A percentile compares a stretch with the other conserved stretches of the same genome.
These are phyloP conservation scores for Ascocoryne sarcoides DNA, from an alignment of 2,329 filamentous ascomycete species.

Conservation along the genomic window DNA sequence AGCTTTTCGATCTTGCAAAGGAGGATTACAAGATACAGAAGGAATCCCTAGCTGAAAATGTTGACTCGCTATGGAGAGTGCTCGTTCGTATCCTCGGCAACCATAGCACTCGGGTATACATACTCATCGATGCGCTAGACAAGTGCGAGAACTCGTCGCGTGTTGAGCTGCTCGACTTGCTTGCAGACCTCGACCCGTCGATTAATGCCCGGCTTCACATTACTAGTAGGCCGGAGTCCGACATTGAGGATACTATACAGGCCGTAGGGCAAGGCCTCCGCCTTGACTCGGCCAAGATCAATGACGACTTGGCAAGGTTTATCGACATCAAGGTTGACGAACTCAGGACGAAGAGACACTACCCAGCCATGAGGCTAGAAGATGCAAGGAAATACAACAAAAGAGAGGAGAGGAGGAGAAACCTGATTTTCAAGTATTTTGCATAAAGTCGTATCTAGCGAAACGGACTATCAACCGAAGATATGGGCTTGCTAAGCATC, in stretches of 20 bases:
- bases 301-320: no score
- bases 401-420: background rate
- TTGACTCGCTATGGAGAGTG: background rate
- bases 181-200: constrained; percentile 20
- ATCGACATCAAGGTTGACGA: background rate
- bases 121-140: background rate
- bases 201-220: background rate
- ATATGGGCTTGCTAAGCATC: no score
- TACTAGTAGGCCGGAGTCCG: background rate
- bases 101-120: background rate
- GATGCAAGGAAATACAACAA: constrained; percentile 3
- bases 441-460: no score
- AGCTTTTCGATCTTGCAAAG: background rate
- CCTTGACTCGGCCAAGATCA: background rate
- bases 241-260: background rate
- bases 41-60: background rate
- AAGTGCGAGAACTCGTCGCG: background rate
- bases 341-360: background rate
- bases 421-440: no score
- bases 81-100: background rate
- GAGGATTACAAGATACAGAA: background rate
- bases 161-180: constrained; percentile 32
- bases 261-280: background rate
- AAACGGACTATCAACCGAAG: no score
- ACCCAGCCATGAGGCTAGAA: background rate